A percentile compares a stretch with the other conserved stretches of the same genome.
Conservation (phyloP, 2,329 filamentous ascomycete species). For the Xylariales sp. region DNA sequence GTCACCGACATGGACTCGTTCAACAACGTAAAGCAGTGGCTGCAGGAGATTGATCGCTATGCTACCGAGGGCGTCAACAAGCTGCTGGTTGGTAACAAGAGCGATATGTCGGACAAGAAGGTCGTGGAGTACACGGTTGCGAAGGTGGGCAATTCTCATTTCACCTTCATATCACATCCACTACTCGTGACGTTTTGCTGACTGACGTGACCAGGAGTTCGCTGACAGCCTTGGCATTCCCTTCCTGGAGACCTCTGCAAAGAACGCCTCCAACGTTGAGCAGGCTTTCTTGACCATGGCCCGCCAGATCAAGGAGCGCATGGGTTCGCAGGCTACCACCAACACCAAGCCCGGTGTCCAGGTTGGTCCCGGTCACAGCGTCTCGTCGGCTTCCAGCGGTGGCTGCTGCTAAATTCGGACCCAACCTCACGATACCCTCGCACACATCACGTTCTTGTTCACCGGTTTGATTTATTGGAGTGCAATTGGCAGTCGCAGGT, state of each 20-base stretch:
- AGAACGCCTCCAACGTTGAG: constrained; percentile 99
- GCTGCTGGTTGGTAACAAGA: constrained; percentile 99
- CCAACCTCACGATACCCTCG: constrained; percentile 12
- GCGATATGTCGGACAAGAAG: constrained; percentile 99
- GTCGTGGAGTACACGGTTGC: constrained; percentile 99
- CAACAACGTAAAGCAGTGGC: constrained; percentile 99
- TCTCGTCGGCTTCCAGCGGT: constrained; percentile 78
- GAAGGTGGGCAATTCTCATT: constrained; percentile 68
- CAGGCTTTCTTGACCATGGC: constrained; percentile 99
- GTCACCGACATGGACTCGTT: constrained; percentile 99
- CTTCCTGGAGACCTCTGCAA: constrained; percentile 98
- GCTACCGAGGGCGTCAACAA: constrained; percentile 99
- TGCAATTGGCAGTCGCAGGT: not conserved
- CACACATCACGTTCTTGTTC: constrained; percentile 1
- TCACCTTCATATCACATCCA: not conserved
- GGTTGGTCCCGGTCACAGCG: constrained; percentile 90
- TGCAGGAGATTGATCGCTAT: constrained; percentile 99
- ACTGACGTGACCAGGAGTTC: too few relatives aligned
- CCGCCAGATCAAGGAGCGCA: constrained; percentile 99
- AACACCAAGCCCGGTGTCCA: constrained; percentile 99
- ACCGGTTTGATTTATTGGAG: not conserved
- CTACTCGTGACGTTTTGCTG: not conserved
- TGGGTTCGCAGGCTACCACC: constrained; percentile 91
- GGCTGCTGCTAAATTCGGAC: constrained; percentile 74
- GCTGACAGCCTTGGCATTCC: constrained; percentile 97